Evolutionary conservation across 495 filamentous ascomycete genomes (phyloP).

Genomic region (Penicillium alfredii): DNA sequence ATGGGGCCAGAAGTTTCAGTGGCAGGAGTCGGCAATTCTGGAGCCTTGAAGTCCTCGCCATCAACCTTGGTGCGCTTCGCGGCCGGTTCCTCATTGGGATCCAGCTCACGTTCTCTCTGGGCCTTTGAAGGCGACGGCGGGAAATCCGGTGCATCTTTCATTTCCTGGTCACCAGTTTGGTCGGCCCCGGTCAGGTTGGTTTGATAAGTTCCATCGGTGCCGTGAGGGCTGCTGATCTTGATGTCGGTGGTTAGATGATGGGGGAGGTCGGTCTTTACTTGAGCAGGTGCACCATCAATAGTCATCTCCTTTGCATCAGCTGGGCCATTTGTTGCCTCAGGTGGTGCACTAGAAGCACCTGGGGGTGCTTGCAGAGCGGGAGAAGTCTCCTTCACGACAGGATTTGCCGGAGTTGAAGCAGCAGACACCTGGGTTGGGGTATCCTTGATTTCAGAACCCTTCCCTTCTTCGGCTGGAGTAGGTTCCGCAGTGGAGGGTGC

Average conservation of each 20-base stretch:
- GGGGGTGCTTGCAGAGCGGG: background rate
- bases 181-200: no score
- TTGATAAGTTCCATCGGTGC: slow-evolving; percentile 5
- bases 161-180: slow-evolving; percentile 44
- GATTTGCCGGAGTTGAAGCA: background rate
- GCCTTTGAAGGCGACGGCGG: slow-evolving; percentile 50
- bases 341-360: background rate
- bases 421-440: no score
- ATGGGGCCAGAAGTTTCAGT: slow-evolving; percentile 13
- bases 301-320: slow-evolving; percentile 16
- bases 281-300: slow-evolving; percentile 10
- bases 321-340: slow-evolving; percentile 5
- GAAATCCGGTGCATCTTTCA: slow-evolving; percentile 34
- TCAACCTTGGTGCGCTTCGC: slow-evolving; percentile 71
- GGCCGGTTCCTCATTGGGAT: slow-evolving; percentile 64
- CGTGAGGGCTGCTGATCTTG: slow-evolving; percentile 5
- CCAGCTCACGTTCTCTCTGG: slow-evolving; percentile 63
- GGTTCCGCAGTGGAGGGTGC: slow-evolving; percentile 1
- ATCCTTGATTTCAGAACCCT: slow-evolving; percentile 2
- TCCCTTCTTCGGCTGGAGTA: slow-evolving; percentile 11
- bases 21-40: slow-evolving; percentile 27
- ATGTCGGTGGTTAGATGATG: slow-evolving; percentile 26
- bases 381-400: background rate
- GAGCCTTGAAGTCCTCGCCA: slow-evolving; percentile 37
- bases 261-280: slow-evolving; percentile 30